Evolutionary conservation across 2,329 filamentous ascomycete genomes (phyloP).

Genomic region (Sphaerulina vaccinii): DNA sequence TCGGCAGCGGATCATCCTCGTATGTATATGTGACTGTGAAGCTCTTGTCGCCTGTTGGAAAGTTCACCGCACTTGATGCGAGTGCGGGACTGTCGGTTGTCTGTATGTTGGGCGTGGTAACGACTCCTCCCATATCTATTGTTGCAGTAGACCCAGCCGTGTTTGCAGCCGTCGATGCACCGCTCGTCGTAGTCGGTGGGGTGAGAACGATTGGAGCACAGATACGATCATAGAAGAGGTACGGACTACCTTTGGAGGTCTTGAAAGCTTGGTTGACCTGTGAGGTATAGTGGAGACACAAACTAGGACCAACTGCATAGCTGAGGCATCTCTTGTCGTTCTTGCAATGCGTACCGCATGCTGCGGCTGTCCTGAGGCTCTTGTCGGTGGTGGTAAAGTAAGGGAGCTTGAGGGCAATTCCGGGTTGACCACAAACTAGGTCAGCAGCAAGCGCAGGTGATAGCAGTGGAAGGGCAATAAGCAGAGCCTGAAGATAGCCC

Average conservation of each 20-base stretch:
- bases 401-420: neutral
- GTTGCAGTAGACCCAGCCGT: too few species aligned
- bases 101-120: neutral
- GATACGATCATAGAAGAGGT: neutral
- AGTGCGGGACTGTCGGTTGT: neutral
- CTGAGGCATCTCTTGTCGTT: neutral
- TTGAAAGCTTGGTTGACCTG: neutral
- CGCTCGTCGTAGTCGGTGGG: neutral
- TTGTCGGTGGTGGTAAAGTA: neutral
- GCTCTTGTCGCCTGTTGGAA: conserved; percentile 1
- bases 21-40: conserved; percentile 5
- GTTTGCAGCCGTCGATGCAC: too few species aligned
- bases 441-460: neutral
- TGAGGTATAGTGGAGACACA: neutral
- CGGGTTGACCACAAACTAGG: neutral
- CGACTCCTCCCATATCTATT: neutral
- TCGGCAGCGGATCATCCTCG: conserved; percentile 4
- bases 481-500: neutral
- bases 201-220: neutral
- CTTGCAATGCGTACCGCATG: neutral
- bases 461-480: neutral
- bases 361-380: neutral
- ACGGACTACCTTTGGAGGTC: neutral
- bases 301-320: neutral
- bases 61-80: neutral